Percentiles rank a stretch among this genome's conserved stretches.
These are phyloP conservation scores for Ocimum tenuiflorum DNA, from an alignment of 257 asterid species.

Conservation along the genomic window DNA sequence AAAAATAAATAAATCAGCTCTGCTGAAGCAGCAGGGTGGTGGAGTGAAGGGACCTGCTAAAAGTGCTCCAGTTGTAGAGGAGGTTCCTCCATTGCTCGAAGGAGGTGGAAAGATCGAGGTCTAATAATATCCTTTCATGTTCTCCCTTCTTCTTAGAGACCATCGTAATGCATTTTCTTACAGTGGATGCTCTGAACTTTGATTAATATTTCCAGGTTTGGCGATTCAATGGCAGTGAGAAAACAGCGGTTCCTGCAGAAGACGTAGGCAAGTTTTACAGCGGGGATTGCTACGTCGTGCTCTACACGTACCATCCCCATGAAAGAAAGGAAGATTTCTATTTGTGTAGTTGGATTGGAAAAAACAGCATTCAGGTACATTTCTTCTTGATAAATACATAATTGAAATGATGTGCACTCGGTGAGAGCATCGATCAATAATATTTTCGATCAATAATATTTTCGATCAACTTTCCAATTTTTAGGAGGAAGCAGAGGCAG, in stretches of 20 bases:
- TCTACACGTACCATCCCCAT: constrained; percentile 73
- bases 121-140: background rate
- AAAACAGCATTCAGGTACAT: constrained; percentile 78
- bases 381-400: background rate
- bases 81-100: constrained; percentile 87
- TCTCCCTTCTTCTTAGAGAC: background rate
- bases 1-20: constrained; percentile 37
- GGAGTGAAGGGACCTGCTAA: constrained; percentile 70
- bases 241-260: constrained; percentile 65
- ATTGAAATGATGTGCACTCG: background rate
- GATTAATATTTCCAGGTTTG: constrained; percentile 59
- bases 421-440: too few species aligned
- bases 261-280: constrained; percentile 83
- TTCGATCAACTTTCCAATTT: constrained; percentile 2
- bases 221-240: constrained; percentile 65
- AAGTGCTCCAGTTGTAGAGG: constrained; percentile 67
- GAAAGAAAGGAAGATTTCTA: constrained; percentile 90
- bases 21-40: constrained; percentile 94
- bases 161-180: constrained; percentile 1
- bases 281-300: constrained; percentile 94
- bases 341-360: constrained; percentile 90
- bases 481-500: constrained; percentile 72
- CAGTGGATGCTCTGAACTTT: background rate
- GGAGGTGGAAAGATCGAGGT: constrained; percentile 90
- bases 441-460: background rate